These are phyloP conservation scores for Ophiostoma sp. DNA, from an alignment of 2,329 filamentous ascomycete species.

Conservation along the genomic window DNA sequence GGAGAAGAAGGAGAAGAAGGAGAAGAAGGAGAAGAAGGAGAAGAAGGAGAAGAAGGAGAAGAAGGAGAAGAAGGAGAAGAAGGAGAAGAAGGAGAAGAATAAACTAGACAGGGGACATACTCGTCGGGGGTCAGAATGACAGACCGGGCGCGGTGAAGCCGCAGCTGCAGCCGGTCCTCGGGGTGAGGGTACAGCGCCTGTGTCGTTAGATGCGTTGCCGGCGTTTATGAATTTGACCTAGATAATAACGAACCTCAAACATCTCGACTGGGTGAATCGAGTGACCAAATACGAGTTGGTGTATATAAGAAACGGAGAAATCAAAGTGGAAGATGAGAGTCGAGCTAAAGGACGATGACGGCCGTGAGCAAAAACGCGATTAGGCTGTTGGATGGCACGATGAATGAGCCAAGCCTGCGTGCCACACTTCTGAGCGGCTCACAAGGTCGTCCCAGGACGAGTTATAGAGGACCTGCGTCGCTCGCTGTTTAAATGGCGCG, in stretches of 20 bases:
- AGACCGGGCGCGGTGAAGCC: slow-evolving; percentile 76
- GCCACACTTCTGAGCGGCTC: neutral
- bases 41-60: neutral
- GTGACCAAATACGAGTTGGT: too few species aligned
- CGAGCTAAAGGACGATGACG: neutral
- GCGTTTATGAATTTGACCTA: neutral
- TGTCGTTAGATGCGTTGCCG: neutral
- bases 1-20: too few species aligned
- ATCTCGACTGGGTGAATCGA: slow-evolving; percentile 3
- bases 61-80: neutral
- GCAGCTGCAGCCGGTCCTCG: slow-evolving; percentile 69
- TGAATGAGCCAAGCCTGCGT: neutral
- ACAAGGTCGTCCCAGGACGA: neutral
- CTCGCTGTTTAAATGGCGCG: too few species aligned
- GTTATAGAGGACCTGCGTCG: too few species aligned
- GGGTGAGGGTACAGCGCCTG: slow-evolving; percentile 44
- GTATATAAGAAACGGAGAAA: neutral
- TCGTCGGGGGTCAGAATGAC: slow-evolving; percentile 76
- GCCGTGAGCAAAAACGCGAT: neutral
- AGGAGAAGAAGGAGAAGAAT: too few species aligned
- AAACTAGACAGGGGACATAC: slow-evolving; percentile 36
- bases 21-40: too few species aligned
- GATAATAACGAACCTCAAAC: slow-evolving; percentile 22
- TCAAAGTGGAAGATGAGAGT: neutral
- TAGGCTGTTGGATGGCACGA: neutral